Evolutionary conservation across 495 filamentous ascomycete species (phyloP).

Genomic region (Penicillium ucsense): DNA sequence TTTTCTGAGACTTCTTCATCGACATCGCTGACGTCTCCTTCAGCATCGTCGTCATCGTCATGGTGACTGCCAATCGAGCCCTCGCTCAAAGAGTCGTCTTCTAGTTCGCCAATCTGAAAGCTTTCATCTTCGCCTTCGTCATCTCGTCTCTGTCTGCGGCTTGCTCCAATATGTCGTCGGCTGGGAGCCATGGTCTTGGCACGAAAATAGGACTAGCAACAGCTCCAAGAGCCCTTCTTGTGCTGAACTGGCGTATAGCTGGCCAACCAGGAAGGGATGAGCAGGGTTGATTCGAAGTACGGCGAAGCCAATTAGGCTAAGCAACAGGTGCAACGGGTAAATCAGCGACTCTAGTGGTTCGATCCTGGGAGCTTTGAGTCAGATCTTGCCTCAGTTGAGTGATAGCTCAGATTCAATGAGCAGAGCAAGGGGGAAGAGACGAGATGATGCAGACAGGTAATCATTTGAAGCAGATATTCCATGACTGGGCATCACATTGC

Average conservation of each 20-base stretch:
- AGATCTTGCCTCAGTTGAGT: conserved; percentile 1
- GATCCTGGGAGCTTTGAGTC: not conserved
- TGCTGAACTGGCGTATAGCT: not conserved
- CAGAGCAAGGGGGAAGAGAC: conserved; percentile 18
- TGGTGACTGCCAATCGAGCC: conserved; percentile 66
- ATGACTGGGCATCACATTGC: conserved; percentile 22
- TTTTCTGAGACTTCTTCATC: conserved; percentile 49
- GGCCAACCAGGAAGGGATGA: conserved; percentile 3
- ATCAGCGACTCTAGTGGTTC: not conserved
- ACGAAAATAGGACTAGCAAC: not conserved
- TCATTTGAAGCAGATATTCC: conserved; percentile 12
- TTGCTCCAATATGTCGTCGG: conserved; percentile 65
- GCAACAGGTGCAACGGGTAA: not conserved
- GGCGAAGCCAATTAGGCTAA: not conserved
- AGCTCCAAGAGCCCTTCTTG: not conserved
- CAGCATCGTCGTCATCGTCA: conserved; percentile 67
- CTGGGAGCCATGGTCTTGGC: conserved; percentile 44
- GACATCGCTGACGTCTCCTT: conserved; percentile 65
- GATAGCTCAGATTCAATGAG: conserved; percentile 5
- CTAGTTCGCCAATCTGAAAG: conserved; percentile 53
- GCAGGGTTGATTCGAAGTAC: conserved; percentile 4
- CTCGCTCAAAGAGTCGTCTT: conserved; percentile 79
- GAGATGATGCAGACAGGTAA: conserved; percentile 10
- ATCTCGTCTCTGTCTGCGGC: conserved; percentile 62
- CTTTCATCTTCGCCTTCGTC: conserved; percentile 71